Evolutionary conservation across 202 grass and related monocot species (phyloP), one percentile per base, ranked within the genome.

Genomic region (Carex arenaria): DNA sequence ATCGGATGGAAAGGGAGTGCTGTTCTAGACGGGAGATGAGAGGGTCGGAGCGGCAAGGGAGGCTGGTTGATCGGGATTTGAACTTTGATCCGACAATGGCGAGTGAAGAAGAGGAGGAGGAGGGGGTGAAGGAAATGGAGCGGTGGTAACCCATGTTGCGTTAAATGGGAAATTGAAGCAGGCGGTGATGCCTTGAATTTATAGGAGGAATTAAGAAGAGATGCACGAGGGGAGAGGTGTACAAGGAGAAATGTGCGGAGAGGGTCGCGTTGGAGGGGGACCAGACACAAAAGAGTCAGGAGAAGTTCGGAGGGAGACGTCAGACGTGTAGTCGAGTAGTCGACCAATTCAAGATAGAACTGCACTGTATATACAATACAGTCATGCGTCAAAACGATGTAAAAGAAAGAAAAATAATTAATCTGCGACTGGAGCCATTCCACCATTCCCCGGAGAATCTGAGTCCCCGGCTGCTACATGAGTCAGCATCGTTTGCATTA

Each of bases 21-120:
- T 90, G 82, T 63, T 90, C 84, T 15, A 94, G 88, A 5, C 43
- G 28, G 15, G 89, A 43, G 71, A 93, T 85, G 22, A 56, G 83
- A 14, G 90, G 93, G 83, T 93, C 85, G 83, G 89, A 91, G 26
- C 90, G 87, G 70, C 83, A 89, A 0, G 87, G 90, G 12, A 91
- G 87, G 80, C 90, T 96, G 19, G 84, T 47, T 64, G 86, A 90
- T 70, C 85, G 86, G 20, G 28, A 53, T 56, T 83, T 80, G 9
- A 90, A 49, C 82, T 56, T 73, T 18, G 63, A 66, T 13, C 67
- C 51, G 70, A 56, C 13, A 14, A 1, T 42, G 26, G 80, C n/a
- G 22, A 20, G 1, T 5, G 64, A 56, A 20, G 53, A 84, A 12
- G 14, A 32, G 12, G 82, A 52, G 83, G 86, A 88, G 84, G 90